Conservation (phyloP, 2,329 filamentous ascomycete species). For the Allantophomopsis cytisporea region DNA sequence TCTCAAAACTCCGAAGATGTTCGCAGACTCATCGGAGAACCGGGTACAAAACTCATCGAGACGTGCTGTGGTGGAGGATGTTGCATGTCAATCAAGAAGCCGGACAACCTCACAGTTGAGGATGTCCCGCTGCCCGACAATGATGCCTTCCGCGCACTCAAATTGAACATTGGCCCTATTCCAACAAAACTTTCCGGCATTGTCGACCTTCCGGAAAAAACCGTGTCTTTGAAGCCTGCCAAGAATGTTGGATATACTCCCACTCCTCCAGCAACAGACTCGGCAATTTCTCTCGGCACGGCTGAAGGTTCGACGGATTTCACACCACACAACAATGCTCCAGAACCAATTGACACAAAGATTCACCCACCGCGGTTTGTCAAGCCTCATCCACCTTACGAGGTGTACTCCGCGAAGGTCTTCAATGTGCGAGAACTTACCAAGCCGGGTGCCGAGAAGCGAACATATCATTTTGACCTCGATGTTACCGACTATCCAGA, state of each 20-base stretch:
- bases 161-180: conserved; percentile 63
- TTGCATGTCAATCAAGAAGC: conserved; percentile 36
- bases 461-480: conserved; percentile 94
- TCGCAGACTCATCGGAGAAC: conserved; percentile 49
- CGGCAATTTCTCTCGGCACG: conserved; percentile 28
- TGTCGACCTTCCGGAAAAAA: conserved; percentile 61
- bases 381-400: conserved; percentile 85
- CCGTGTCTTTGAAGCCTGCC: conserved; percentile 53
- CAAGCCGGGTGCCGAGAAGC: conserved; percentile 79
- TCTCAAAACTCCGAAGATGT: conserved; percentile 49
- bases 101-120: conserved; percentile 35
- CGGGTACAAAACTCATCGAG: conserved; percentile 45
- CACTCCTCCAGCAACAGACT: conserved; percentile 32
- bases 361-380: conserved; percentile 78
- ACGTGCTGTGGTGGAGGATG: conserved; percentile 53
- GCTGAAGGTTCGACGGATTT: conserved; percentile 21
- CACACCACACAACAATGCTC: conserved; percentile 12
- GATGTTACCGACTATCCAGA: conserved; percentile 90
- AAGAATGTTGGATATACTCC: conserved; percentile 22
- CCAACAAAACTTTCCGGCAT: conserved; percentile 61
- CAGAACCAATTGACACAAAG: conserved; percentile 33
- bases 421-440: conserved; percentile 80
- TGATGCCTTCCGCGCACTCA: conserved; percentile 67
- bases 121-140: conserved; percentile 57
- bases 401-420: conserved; percentile 82